Evolutionary conservation across 2,329 filamentous ascomycete species (phyloP).

Genomic region (Endoconidiophora laricicola): DNA sequence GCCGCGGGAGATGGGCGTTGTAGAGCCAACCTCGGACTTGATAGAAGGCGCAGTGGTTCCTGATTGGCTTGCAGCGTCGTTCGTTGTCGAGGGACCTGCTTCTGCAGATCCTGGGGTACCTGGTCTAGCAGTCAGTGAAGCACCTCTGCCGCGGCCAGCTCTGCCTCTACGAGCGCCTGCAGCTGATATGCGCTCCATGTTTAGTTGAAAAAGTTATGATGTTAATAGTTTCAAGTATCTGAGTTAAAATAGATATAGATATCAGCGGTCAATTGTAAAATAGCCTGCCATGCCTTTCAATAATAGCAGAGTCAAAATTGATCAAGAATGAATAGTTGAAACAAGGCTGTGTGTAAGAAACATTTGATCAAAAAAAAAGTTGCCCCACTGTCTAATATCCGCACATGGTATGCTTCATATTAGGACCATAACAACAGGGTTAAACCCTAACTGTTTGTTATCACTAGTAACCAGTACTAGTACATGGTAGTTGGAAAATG

Average conservation of each 20-base stretch:
- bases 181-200: constrained; percentile 5
- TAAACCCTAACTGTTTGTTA: not conserved
- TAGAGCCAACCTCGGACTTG: constrained; percentile 4
- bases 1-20: constrained; percentile 3
- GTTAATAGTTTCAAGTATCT: not conserved
- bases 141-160: constrained; percentile 8
- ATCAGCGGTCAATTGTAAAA: not conserved
- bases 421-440: not conserved
- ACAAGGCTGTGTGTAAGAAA: not conserved
- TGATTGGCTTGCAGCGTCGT: not conserved
- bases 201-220: not conserved
- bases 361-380: constrained; percentile 4
- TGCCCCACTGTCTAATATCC: constrained; percentile 6
- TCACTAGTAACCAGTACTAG: too few species aligned
- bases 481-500: not conserved
- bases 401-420: not conserved
- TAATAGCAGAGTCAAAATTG: not conserved
- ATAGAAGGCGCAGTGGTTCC: constrained; percentile 1
- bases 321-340: not conserved
- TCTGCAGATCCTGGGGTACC: not conserved
- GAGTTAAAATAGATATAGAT: not conserved
- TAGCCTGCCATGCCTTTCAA: not conserved
- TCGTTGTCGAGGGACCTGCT: not conserved
- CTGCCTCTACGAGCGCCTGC: constrained; percentile 6
- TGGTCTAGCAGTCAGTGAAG: constrained; percentile 8